Evolutionary conservation across 2,329 filamentous ascomycete genomes (phyloP).

Genomic region (Reticulascus tulasneorum): DNA sequence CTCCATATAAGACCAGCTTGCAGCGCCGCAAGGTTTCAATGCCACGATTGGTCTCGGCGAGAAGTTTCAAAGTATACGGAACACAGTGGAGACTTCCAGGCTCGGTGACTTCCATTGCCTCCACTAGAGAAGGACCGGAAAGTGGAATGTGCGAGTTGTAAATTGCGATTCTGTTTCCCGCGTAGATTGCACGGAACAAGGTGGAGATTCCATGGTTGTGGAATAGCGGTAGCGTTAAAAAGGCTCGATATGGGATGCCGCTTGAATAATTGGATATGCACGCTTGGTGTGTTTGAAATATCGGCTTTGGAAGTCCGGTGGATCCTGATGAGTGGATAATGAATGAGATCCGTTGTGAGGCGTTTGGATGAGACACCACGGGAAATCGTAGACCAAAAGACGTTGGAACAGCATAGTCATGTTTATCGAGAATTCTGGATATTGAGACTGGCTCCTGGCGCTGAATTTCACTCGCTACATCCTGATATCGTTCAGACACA

Average conservation of each 20-base stretch:
- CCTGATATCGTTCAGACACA: conserved; percentile 8
- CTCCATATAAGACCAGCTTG: conserved; percentile 45
- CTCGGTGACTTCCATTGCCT: conserved; percentile 32
- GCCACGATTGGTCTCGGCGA: conserved; percentile 50
- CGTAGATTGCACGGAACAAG: conserved; percentile 42
- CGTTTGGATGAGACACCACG: conserved; percentile 12
- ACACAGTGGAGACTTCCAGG: conserved; percentile 51
- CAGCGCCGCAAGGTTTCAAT: conserved; percentile 36
- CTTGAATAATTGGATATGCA: conserved; percentile 40
- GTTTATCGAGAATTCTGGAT: conserved; percentile 14
- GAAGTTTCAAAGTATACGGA: conserved; percentile 53
- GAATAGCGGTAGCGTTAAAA: conserved; percentile 46
- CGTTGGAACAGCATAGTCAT: conserved; percentile 7
- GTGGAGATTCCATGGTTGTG: conserved; percentile 49
- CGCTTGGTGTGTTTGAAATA: conserved; percentile 45
- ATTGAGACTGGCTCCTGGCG: conserved; percentile 21
- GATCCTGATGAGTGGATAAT: conserved; percentile 40
- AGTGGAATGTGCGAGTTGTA: conserved; percentile 46
- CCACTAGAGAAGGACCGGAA: conserved; percentile 38
- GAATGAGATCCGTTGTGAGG: conserved; percentile 17
- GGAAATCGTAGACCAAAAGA: conserved; percentile 14
- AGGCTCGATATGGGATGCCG: conserved; percentile 36
- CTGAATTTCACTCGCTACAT: conserved; percentile 14
- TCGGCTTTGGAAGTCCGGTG: conserved; percentile 53
- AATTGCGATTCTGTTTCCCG: conserved; percentile 40